A percentile compares a stretch with the other conserved stretches of the same genome.
Evolutionary conservation across 208 protist genomes (phyloP).

Genomic region (Herpetomonas samuelpessoai): DNA sequence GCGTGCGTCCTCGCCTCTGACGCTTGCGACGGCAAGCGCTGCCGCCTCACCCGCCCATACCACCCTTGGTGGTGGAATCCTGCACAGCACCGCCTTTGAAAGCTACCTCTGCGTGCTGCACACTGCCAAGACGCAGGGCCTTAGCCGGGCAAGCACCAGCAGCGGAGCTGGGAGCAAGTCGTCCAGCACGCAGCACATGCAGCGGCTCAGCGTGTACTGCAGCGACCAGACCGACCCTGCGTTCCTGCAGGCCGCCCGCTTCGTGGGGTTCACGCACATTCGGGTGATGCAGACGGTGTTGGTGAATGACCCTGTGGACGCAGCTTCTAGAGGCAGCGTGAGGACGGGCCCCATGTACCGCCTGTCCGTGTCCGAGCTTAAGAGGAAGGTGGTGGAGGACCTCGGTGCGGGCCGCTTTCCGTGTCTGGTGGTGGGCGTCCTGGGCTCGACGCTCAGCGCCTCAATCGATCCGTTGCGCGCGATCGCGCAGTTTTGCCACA

Average conservation of each 20-base stretch:
- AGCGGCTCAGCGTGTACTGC: conserved; percentile 57
- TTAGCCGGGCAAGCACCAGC: conserved; percentile 21
- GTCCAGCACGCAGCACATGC: conserved; percentile 7
- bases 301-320: not conserved
- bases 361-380: conserved; percentile 41
- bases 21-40: too few species aligned
- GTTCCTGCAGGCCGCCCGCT: conserved; percentile 38
- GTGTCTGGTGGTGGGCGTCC: conserved; percentile 56
- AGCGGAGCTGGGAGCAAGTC: not conserved
- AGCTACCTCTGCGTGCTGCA: conserved; percentile 50
- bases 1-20: too few species aligned
- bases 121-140: conserved; percentile 46
- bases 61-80: conserved; percentile 58
- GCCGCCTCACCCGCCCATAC: too few species aligned
- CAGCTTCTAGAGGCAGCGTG: not conserved
- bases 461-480: conserved; percentile 52
- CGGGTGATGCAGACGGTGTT: conserved; percentile 52
- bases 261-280: conserved; percentile 56
- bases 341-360: conserved; percentile 24
- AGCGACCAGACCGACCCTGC: conserved; percentile 65
- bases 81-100: conserved; percentile 42
- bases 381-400: conserved; percentile 61
- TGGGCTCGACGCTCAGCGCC: conserved; percentile 41
- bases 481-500: conserved; percentile 40
- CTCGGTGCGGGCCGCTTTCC: conserved; percentile 52